These are phyloP conservation scores for Fusarium incarnatum DNA, from an alignment of 2,329 filamentous ascomycete species.

Conservation along the genomic window DNA sequence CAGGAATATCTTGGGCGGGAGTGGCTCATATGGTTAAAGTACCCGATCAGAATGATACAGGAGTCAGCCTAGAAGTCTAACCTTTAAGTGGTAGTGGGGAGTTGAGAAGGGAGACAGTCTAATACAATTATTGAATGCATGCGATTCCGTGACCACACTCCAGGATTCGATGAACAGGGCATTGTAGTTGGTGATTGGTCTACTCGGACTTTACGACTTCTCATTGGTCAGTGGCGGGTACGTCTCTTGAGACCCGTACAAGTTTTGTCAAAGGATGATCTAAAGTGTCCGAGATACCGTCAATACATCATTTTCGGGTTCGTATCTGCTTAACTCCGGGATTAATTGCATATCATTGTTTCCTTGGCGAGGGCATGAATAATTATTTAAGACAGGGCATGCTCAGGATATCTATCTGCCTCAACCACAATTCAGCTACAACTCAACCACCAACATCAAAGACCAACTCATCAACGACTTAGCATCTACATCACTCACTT, in stretches of 20 bases:
- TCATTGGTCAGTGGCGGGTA: not conserved
- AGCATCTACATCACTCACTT: rapidly evolving
- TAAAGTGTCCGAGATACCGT: not conserved
- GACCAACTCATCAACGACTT: rapidly evolving
- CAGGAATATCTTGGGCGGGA: constrained; percentile 14
- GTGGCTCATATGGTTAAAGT: constrained; percentile 24
- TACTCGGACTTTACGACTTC: not conserved
- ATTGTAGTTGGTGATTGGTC: constrained; percentile 1
- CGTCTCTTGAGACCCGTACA: not conserved
- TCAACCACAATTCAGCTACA: not conserved
- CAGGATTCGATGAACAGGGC: too few relatives aligned
- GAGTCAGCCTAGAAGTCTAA: too few relatives aligned
- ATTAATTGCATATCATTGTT: not conserved
- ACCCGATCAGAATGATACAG: constrained; percentile 9
- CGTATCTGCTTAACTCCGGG: not conserved
- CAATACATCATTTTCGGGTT: not conserved
- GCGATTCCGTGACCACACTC: too few relatives aligned
- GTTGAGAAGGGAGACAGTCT: not conserved
- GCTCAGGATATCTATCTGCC: rapidly evolving
- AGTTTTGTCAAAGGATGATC: rapidly evolving
- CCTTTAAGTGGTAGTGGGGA: too few relatives aligned
- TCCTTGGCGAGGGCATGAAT: too few relatives aligned
- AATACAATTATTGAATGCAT: too few relatives aligned
- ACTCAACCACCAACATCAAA: not conserved
- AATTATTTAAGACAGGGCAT: not conserved